phyloP scores from a whole-genome alignment of 202 grass and related monocot species.

The Dendrocalamus latiflorus region DNA sequence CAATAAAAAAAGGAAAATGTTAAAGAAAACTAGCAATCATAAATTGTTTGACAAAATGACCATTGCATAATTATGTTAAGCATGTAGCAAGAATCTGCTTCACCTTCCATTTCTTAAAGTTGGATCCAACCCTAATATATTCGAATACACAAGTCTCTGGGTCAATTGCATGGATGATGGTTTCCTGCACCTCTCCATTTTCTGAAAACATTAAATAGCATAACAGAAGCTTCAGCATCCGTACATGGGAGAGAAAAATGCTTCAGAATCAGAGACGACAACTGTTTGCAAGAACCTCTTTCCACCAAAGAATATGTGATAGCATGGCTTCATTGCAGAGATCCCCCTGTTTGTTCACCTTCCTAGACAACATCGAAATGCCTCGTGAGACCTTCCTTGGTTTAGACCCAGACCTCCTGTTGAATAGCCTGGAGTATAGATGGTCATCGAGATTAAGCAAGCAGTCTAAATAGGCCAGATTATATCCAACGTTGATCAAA shows the following conservation, averaged over 20 bases:
- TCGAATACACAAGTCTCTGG: conserved; percentile 76
- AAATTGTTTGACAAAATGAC: conserved; percentile 1
- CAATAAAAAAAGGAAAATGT: background rate
- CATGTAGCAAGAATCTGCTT: conserved; percentile 8
- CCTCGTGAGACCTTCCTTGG: conserved; percentile 36
- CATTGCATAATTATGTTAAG: background rate
- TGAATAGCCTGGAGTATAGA: conserved; percentile 44
- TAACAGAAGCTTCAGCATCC: background rate
- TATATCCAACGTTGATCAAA: background rate
- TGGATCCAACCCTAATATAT: conserved; percentile 86
- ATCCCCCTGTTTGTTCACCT: conserved; percentile 44
- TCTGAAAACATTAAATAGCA: conserved; percentile 43
- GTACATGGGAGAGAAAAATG: background rate
- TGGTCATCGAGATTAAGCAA: background rate
- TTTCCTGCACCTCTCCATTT: conserved; percentile 81
- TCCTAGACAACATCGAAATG: conserved; percentile 45
- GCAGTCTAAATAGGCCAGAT: background rate
- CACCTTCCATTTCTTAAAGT: conserved; percentile 94
- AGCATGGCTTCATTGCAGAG: conserved; percentile 49
- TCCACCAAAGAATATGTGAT: conserved; percentile 87
- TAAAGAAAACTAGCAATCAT: background rate
- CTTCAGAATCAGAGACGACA: background rate
- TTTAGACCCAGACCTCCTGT: conserved; percentile 49
- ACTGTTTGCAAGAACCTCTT: conserved; percentile 62
- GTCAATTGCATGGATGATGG: conserved; percentile 66